Evolutionary conservation across 148 eudicot species (phyloP), one percentile per base, ranked within the genome.

Genomic region (Vaccinium vitisidaea): DNA sequence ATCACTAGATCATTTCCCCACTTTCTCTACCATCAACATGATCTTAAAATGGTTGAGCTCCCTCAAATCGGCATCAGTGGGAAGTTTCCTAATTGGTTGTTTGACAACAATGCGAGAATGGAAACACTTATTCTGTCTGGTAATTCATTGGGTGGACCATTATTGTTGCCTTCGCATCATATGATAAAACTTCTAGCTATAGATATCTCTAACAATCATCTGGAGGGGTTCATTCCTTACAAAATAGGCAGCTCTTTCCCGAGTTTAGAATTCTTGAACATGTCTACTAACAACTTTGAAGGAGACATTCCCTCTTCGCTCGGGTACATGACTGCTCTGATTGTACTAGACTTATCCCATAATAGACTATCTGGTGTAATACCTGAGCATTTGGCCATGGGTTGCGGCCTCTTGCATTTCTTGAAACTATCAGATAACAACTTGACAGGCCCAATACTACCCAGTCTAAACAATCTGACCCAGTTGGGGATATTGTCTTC

Each of bases 21-120:
- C 43, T 85, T 85, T 21, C 84, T 85, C 30, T 25, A 14, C 36
- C 25, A 59, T 48, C 87, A 85, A 52, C 27, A 75, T 49, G 53
- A 85, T 21, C 52, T 85, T 18, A 8, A 46, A 19, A 5, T 55
- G 18, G 58, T 54, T 54, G 5, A 54, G 5, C 58, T 54, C 58
- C 14, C 58, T 54, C 39, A 36, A 36, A 36, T 36, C 39, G 5
- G 4, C 15, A 14, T 54, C 0, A 14, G 5, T 0, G 19, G 6
- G 4, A 74, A 3, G 6, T 58, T 85, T 59, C 87, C 87, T 49
- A 46, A 48, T 75, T 85, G 87, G 80, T 39, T 75, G 50, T 36
- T 83, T n/a, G 49, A 32, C 3, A 83, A 83, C 67, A 83, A 83
- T 56, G 54, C 75, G 5, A 55, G 18, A 32, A 18, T 75, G 18